A percentile compares a stretch with the other conserved stretches of the same genome.
Evolutionary conservation across 805 yeast species (phyloP).

Genomic region (Candida insectorum): DNA sequence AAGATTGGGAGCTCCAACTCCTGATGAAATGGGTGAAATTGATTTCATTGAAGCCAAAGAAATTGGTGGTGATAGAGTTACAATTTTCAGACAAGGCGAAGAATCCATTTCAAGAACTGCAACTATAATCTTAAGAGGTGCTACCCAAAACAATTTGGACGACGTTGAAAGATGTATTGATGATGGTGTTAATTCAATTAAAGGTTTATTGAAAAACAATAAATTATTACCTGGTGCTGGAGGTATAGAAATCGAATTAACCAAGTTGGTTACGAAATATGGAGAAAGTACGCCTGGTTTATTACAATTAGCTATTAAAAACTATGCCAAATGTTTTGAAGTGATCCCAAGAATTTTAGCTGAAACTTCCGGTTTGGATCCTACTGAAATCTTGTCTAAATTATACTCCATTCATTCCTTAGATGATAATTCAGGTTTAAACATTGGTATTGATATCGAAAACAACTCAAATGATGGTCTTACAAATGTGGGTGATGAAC

Average conservation of each 20-base stretch:
- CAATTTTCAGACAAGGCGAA: slow-evolving; percentile 77
- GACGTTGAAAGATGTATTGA: slow-evolving; percentile 97
- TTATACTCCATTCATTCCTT: slow-evolving; percentile 81
- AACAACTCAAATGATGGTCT: slow-evolving; percentile 55
- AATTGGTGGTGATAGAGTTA: slow-evolving; percentile 97
- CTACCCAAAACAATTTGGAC: slow-evolving; percentile 89
- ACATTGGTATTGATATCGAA: slow-evolving; percentile 76
- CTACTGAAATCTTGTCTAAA: slow-evolving; percentile 84
- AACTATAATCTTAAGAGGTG: slow-evolving; percentile 92
- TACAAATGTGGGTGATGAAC: slow-evolving; percentile 63
- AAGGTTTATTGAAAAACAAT: slow-evolving; percentile 78
- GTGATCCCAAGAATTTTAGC: slow-evolving; percentile 89
- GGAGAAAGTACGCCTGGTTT: slow-evolving; percentile 96
- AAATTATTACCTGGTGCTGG: slow-evolving; percentile 95
- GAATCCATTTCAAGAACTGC: slow-evolving; percentile 71
- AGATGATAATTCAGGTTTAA: slow-evolving; percentile 29
- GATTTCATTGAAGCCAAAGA: slow-evolving; percentile 89
- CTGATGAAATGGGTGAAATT: slow-evolving; percentile 87
- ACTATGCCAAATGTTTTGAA: slow-evolving; percentile 92
- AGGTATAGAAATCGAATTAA: slow-evolving; percentile 86
- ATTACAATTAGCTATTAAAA: slow-evolving; percentile 88
- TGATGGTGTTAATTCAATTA: slow-evolving; percentile 91
- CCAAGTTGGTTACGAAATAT: slow-evolving; percentile 69
- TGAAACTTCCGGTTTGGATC: slow-evolving; percentile 90
- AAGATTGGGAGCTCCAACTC: slow-evolving; percentile 89